A percentile compares a stretch with the other conserved stretches of the same genome.
Conservation (phyloP, 2,329 filamentous ascomycete species). For the Sordariomycetes sp. region DNA sequence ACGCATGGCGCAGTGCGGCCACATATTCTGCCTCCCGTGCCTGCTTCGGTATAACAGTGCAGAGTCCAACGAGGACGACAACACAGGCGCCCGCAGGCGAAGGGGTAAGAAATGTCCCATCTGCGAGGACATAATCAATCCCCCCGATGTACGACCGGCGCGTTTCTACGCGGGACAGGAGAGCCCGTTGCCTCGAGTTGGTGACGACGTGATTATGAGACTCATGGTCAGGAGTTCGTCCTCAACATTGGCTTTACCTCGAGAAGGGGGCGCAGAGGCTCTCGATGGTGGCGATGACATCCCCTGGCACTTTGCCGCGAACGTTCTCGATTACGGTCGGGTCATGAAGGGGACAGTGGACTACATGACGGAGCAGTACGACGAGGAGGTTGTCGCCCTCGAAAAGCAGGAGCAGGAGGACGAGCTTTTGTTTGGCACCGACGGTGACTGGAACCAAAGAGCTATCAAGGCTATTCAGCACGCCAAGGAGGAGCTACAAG, state of each 20-base stretch:
- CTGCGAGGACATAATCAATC: slow-evolving; percentile 86
- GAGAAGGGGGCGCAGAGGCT: slow-evolving; percentile 63
- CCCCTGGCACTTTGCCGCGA: slow-evolving; percentile 90
- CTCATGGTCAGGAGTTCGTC: slow-evolving; percentile 71
- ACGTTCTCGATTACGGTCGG: slow-evolving; percentile 87
- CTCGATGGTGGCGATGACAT: slow-evolving; percentile 63
- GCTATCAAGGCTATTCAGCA: slow-evolving; percentile 66
- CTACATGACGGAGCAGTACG: slow-evolving; percentile 76
- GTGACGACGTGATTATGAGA: slow-evolving; percentile 80
- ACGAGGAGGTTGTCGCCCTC: slow-evolving; percentile 67
- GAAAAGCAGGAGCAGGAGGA: slow-evolving; percentile 75
- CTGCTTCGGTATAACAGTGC: slow-evolving; percentile 94
- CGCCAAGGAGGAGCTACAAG: slow-evolving; percentile 59
- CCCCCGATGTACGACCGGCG: slow-evolving; percentile 81
- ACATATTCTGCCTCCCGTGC: slow-evolving; percentile 93
- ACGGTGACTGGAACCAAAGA: slow-evolving; percentile 84
- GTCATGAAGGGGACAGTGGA: slow-evolving; percentile 89
- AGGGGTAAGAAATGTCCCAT: slow-evolving; percentile 95
- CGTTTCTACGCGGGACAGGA: slow-evolving; percentile 89
- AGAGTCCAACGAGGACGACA: slow-evolving; percentile 58
- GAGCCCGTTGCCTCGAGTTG: slow-evolving; percentile 65
- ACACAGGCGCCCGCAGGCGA: slow-evolving; percentile 52
- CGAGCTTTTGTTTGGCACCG: slow-evolving; percentile 81
- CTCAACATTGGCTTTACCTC: slow-evolving; percentile 78
- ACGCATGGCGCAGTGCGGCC: slow-evolving; percentile 92